Evolutionary conservation across 2,329 filamentous ascomycete genomes (phyloP).

Genomic region (Monosporascus ibericus): DNA sequence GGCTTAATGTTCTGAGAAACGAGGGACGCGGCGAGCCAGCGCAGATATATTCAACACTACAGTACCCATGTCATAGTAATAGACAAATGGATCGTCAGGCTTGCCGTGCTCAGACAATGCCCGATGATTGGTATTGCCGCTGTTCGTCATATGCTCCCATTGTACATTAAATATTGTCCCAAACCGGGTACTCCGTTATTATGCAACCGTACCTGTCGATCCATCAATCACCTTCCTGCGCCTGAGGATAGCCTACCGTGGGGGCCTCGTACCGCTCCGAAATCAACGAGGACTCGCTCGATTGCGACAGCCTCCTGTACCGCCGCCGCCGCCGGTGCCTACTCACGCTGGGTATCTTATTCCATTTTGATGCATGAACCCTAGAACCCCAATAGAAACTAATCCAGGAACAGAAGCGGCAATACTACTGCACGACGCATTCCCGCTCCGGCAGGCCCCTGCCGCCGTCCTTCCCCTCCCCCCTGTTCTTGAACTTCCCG

Average conservation of each 20-base stretch:
- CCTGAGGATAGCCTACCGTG: too few relatives aligned
- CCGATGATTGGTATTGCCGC: too few relatives aligned
- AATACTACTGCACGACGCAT: slow-evolving; percentile 25
- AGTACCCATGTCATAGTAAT: too few relatives aligned
- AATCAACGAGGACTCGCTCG: not conserved
- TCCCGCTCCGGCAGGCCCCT: slow-evolving; percentile 24
- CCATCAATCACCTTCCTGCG: too few relatives aligned
- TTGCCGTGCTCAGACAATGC: too few relatives aligned
- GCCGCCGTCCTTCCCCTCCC: slow-evolving; percentile 12
- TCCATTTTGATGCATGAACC: slow-evolving; percentile 10
- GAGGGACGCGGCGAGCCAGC: not conserved
- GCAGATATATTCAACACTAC: too few relatives aligned
- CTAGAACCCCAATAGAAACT: slow-evolving; percentile 1
- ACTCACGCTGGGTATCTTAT: slow-evolving; percentile 15
- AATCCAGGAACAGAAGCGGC: slow-evolving; percentile 6
- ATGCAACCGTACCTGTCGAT: too few relatives aligned
- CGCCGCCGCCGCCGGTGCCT: slow-evolving; percentile 4
- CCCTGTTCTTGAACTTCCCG: slow-evolving; percentile 12
- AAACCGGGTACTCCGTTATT: too few relatives aligned
- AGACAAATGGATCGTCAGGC: too few relatives aligned
- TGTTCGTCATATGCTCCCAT: too few relatives aligned
- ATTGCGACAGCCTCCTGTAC: slow-evolving; percentile 8
- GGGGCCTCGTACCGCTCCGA: too few relatives aligned
- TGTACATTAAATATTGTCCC: too few relatives aligned
- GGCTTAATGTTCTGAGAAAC: slow-evolving; percentile 26